These are phyloP conservation scores for Trichoderma sp. DNA, from an alignment of 2,329 filamentous ascomycete genomes.

Conservation along the genomic window DNA sequence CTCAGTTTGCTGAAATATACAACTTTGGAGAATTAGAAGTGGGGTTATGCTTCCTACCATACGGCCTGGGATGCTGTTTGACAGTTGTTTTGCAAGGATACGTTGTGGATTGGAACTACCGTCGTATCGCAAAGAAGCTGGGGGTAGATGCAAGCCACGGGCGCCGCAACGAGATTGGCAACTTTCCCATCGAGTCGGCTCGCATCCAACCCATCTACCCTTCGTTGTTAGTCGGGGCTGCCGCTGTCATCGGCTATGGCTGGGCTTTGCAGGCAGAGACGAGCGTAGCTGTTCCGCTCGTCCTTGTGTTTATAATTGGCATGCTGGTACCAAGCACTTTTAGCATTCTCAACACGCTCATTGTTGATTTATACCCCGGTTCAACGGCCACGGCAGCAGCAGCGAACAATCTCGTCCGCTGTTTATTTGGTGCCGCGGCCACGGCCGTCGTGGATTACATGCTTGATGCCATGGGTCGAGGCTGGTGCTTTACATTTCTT, in stretches of 20 bases:
- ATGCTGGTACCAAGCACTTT: constrained; percentile 64
- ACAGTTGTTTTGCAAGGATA: constrained; percentile 60
- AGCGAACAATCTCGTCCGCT: constrained; percentile 67
- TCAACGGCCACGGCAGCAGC: constrained; percentile 66
- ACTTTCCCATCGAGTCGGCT: constrained; percentile 60
- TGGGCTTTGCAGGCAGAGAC: constrained; percentile 59
- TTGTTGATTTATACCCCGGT: constrained; percentile 65
- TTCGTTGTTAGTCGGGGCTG: constrained; percentile 57
- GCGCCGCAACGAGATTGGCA: constrained; percentile 55
- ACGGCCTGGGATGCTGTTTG: constrained; percentile 55
- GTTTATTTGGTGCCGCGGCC: constrained; percentile 61
- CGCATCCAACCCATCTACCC: constrained; percentile 59
- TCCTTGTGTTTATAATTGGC: constrained; percentile 61
- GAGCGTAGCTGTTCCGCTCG: constrained; percentile 58
- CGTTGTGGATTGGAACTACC: constrained; percentile 69
- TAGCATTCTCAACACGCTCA: constrained; percentile 63
- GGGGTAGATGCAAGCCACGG: constrained; percentile 65
- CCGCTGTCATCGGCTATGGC: constrained; percentile 58
- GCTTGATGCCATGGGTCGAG: constrained; percentile 59
- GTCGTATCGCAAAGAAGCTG: constrained; percentile 63
- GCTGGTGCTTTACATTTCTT: constrained; percentile 66
- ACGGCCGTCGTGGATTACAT: constrained; percentile 64
- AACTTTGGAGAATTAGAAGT: constrained; percentile 55
- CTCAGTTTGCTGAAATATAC: constrained; percentile 57
- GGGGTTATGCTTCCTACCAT: constrained; percentile 59